These are phyloP conservation scores for Lactarius akahatsu DNA, from an alignment of 768 basidiomycete genomes.

Conservation along the genomic window DNA sequence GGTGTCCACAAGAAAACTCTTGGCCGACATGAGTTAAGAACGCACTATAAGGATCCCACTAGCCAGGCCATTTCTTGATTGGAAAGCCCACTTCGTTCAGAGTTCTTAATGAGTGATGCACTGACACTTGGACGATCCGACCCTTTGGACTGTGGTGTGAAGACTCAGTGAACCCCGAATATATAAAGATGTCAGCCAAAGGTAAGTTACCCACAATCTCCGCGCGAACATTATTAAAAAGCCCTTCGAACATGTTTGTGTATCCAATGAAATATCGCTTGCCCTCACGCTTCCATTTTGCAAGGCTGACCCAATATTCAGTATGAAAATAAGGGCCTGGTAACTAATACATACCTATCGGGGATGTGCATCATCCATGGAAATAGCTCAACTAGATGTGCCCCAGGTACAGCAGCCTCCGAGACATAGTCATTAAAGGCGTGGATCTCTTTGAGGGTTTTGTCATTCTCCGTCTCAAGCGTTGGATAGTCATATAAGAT, in stretches of 20 bases:
- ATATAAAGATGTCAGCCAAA: no score
- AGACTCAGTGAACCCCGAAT: not conserved
- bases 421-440: not conserved
- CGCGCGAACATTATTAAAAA: conserved; percentile 24
- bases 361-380: conserved; percentile 27
- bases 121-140: conserved; percentile 13
- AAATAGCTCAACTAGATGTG: conserved; percentile 30
- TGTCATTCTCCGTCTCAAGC: conserved; percentile 9
- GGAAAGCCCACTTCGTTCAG: conserved; percentile 7
- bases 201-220: conserved; percentile 19
- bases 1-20: not conserved
- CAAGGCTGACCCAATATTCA: conserved; percentile 10
- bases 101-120: conserved; percentile 14
- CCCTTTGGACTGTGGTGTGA: conserved; percentile 11
- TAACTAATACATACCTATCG: not conserved
- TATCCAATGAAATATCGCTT: conserved; percentile 6
- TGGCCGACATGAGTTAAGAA: not conserved
- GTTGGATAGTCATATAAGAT: conserved; percentile 20
- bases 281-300: conserved; percentile 33
- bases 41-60: conserved; percentile 24
- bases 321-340: not conserved
- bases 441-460: conserved; percentile 7
- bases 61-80: conserved; percentile 25
- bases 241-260: conserved; percentile 21
- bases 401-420: conserved; percentile 25